Conservation (phyloP, 2,329 filamentous ascomycete genomes). For the Pyrenophora seminiperda region DNA sequence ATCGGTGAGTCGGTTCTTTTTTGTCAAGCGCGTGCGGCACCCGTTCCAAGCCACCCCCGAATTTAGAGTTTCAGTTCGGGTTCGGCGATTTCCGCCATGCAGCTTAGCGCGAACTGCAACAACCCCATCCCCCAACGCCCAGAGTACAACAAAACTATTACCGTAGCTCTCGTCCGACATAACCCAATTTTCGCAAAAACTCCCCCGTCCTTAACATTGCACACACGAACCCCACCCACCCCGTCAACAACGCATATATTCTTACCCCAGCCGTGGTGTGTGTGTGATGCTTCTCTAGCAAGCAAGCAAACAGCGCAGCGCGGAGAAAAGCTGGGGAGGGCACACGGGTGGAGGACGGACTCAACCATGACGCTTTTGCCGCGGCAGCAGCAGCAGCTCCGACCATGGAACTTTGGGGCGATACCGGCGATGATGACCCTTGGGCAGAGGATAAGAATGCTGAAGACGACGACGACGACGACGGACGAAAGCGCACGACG, state of each 20-base stretch:
- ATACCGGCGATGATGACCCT: no score
- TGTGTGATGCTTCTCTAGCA: constrained; percentile 42
- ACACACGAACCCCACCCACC: background rate
- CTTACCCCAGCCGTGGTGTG: no score
- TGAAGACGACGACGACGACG: constrained; percentile 31
- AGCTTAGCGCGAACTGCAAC: background rate
- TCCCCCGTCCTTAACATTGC: constrained; percentile 3
- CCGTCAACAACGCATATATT: no score
- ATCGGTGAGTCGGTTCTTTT: no score
- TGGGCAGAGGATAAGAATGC: constrained; percentile 47
- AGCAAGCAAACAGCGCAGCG: no score
- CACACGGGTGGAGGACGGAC: no score
- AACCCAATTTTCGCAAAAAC: no score
- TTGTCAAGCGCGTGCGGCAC: no score
- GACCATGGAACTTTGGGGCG: constrained; percentile 51
- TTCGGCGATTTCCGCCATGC: background rate
- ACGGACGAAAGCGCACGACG: constrained; percentile 25
- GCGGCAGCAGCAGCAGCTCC: constrained; percentile 27
- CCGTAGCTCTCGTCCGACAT: background rate
- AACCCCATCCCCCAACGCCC: constrained; percentile 1
- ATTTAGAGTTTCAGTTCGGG: no score
- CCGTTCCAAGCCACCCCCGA: no score
- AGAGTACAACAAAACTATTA: no score
- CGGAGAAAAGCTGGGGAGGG: no score
- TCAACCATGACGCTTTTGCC: constrained; percentile 47